Evolutionary conservation across 164 flowering plant species (phyloP), one percentile per base, ranked within the genome.

Genomic region (Stephania yunnanensis): DNA sequence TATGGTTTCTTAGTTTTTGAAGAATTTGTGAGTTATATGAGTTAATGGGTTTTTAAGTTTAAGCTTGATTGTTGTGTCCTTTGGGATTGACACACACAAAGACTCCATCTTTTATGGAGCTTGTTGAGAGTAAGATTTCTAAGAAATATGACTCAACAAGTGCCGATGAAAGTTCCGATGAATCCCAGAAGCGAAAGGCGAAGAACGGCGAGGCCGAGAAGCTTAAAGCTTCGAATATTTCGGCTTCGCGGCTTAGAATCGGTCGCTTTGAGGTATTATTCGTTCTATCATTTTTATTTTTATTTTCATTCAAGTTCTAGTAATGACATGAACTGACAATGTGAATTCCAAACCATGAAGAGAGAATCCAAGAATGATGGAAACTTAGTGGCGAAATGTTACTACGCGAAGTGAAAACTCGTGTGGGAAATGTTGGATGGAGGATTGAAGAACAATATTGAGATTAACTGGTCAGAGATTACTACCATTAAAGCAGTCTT

Each of bases 361-460:
- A 83, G 87, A 73, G 71, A 66, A 20, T 84, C 90, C 11, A 82
- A 77, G 44, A 63, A 87, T 71, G 93, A 88, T 63, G 93, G 92
- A 6, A 91, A 91, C 58, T 80, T 91, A 74, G 90, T 86, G 58
- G 93, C 86, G 2, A 89, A 89, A 72, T 86, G 88, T 72, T 89
- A 88, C 83, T 89, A 81, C 70, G 89, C 89, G 0, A 91, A 89
- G 84, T 87, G 87, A 45, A 89, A 87, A 78, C 83, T 91, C 19
- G 93, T 89, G 31, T 91, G 96, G 96, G 96, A 91, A 79, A 80
- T 91, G 29, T 79, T 91, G 70, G 84, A 88, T 11, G 79, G 84
- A 29, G 83, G 86, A 42, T 76, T 91, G 45, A 91, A 91, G 84
- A 88, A 82, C 72, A 91, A 89, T 75, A 86, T 91, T 13, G 95